Conservation (phyloP, 805 yeast genomes). For the Candida michaelii region DNA sequence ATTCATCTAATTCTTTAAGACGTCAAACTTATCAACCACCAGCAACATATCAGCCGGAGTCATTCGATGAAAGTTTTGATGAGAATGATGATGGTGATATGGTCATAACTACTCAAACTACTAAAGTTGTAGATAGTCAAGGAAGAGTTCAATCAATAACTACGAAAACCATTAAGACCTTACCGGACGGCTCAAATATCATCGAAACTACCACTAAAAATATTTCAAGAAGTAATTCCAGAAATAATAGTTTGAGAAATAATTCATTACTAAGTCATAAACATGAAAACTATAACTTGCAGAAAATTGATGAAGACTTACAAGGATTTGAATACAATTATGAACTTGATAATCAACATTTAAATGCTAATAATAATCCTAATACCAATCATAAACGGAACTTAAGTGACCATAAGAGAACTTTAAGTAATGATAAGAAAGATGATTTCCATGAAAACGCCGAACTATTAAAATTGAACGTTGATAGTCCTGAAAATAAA, state of each 20-base stretch:
- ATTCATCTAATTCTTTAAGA: constrained; percentile 10
- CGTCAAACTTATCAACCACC: constrained; percentile 1
- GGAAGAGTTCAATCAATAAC: constrained; percentile 42
- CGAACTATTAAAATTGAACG: constrained; percentile 8
- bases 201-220: constrained; percentile 44
- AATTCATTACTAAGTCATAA: constrained; percentile 11
- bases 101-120: constrained; percentile 41
- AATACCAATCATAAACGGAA: too few species aligned
- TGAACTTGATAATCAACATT: constrained; percentile 26
- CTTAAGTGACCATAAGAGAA: background rate
- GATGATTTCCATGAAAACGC: constrained; percentile 3
- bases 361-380: background rate
- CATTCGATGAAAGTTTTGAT: constrained; percentile 6
- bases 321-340: constrained; percentile 44
- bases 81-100: constrained; percentile 22
- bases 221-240: constrained; percentile 33
- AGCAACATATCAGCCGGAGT: background rate
- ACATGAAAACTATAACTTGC: constrained; percentile 22
- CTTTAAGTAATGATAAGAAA: background rate
- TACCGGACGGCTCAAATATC: constrained; percentile 44
- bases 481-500: constrained; percentile 10
- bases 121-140: constrained; percentile 38
- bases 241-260: constrained; percentile 7
- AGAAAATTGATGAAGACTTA: constrained; percentile 43
- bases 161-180: constrained; percentile 35